Evolutionary conservation across 2,329 filamentous ascomycete genomes (phyloP).

Genomic region (Penicillium griseofulvum): DNA sequence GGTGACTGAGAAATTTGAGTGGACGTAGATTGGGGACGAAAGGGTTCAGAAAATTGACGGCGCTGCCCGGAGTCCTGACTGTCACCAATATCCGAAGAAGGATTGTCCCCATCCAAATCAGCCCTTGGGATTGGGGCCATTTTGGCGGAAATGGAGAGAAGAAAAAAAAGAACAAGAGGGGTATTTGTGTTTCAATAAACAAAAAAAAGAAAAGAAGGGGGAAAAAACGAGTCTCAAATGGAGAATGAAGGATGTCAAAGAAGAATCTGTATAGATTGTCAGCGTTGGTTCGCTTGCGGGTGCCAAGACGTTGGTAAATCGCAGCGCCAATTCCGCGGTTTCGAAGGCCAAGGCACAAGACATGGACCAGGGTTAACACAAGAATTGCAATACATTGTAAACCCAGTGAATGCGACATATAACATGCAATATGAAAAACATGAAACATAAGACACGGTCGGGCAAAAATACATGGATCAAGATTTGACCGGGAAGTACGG

Average conservation of each 20-base stretch:
- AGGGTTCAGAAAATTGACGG: slow-evolving; percentile 42
- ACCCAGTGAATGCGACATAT: neutral
- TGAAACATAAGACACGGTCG: slow-evolving; percentile 24
- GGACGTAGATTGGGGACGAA: slow-evolving; percentile 34
- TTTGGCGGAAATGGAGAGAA: slow-evolving; percentile 3
- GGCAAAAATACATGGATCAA: slow-evolving; percentile 28
- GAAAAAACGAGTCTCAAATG: slow-evolving; percentile 4
- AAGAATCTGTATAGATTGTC: slow-evolving; percentile 29
- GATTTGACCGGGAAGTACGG: slow-evolving; percentile 24
- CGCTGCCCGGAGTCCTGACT: slow-evolving; percentile 37
- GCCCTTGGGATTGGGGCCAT: slow-evolving; percentile 37
- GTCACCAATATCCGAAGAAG: slow-evolving; percentile 37
- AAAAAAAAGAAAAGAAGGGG: neutral
- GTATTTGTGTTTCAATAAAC: neutral
- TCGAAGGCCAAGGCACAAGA: slow-evolving; percentile 5
- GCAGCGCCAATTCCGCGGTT: slow-evolving; percentile 15
- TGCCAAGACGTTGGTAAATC: slow-evolving; percentile 33
- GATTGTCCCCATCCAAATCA: slow-evolving; percentile 37
- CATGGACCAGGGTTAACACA: slow-evolving; percentile 12
- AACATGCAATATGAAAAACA: neutral
- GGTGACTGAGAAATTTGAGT: slow-evolving; percentile 37
- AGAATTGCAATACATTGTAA: neutral
- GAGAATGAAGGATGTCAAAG: slow-evolving; percentile 9
- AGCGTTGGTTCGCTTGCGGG: slow-evolving; percentile 36
- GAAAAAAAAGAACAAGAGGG: slow-evolving; percentile 4